Evolutionary conservation across 768 basidiomycete genomes (phyloP), one percentile per base, ranked within the genome.

Genomic region (Pleurotus tuoliensis): DNA sequence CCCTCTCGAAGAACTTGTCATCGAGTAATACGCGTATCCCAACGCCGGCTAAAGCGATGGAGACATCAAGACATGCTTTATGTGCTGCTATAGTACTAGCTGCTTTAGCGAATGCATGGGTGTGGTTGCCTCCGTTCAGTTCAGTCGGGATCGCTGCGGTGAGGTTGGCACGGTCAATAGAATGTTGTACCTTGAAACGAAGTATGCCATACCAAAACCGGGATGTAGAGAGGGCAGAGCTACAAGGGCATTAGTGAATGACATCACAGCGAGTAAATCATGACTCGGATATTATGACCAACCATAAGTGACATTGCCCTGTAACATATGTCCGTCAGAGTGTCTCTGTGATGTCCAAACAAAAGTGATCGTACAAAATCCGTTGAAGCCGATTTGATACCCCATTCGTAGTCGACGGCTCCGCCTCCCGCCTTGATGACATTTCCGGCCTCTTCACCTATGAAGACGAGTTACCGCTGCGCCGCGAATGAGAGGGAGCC

Each of bases 301-400:
- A 90, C 90, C 82, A 60, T 92, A 89, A 4, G 84, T 86, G 22
- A 92, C 74, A 64, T 91, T 90, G 22, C 88, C 88, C 88, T 89
- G 12, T 18, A 4, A 45, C 11, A 39, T 48, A 47, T 6, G 39
- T 50, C 25, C 41, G 51, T 38, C n/a, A 18, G 34, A 15, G 39
- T 34, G 30, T 34, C 30, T 34, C 11, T n/a, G 16, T 6, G 27
- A 27, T 30, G 49, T 30, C 1, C 11, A 50, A 41, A 37, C 27
- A 7, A 20, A 49, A 38, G 25, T 39, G 37, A 47, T 72, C 87
- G 73, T 62, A 91, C 91, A 60, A 93, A 92, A 66, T 92, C 91
- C 2, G 91, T 92, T 4, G 89, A 92, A 11, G 88, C 90, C 45
- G 77, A 78, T 4, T 73, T 70, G 62, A 87, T 87, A 44, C 89